phyloP scores from a whole-genome alignment of 169 alveolate species.

The Plasmodium cynomolgi region DNA sequence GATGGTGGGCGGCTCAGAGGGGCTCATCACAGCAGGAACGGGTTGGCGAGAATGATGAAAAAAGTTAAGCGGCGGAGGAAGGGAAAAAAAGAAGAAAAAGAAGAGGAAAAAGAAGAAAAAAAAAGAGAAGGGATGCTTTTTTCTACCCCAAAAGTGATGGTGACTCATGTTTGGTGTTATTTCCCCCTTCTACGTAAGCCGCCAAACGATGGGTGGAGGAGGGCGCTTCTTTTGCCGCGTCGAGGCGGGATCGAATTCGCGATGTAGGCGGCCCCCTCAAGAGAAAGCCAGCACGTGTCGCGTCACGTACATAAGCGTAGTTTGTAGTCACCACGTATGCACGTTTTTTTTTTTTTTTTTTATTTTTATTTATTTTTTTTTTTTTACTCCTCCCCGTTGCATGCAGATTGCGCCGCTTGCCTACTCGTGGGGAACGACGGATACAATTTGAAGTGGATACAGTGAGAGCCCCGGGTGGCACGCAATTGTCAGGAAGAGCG shows the following conservation, averaged over 20 bases:
- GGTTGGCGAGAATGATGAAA: neutral
- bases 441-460: neutral
- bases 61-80: neutral
- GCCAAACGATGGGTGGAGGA: neutral
- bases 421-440: neutral
- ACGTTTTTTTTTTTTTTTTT: neutral
- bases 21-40: neutral
- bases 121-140: neutral
- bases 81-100: neutral
- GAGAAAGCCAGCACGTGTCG: neutral
- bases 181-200: neutral
- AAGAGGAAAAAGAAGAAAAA: neutral
- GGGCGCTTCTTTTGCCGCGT: neutral
- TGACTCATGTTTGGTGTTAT: neutral
- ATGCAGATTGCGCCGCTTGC: neutral
- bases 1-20: too few relatives aligned
- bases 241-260: neutral
- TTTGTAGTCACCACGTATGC: neutral
- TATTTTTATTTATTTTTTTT: too few relatives aligned
- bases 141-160: neutral
- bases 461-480: neutral
- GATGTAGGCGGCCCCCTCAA: neutral
- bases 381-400: neutral
- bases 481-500: neutral
- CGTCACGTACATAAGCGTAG: neutral